Evolutionary conservation across 768 basidiomycete species (phyloP), one percentile per base, ranked within the genome.

Genomic region (Obba rivulosa): DNA sequence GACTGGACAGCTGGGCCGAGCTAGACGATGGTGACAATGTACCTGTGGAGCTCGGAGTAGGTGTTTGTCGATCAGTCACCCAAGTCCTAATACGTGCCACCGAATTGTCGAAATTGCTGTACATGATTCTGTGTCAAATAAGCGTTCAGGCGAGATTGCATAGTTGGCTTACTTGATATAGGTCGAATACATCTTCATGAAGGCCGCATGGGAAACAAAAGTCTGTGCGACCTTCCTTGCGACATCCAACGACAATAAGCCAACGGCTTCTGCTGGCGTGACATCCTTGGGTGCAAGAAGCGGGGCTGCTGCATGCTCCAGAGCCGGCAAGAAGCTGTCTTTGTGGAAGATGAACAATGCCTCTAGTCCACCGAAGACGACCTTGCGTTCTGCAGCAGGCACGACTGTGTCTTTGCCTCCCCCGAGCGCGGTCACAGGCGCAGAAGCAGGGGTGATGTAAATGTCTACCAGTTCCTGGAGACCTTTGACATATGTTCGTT

Each of bases 181-280:
- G 38, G 87, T 88, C 25, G 92, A 93, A 65, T 99, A 99, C 87
- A 98, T 97, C 71, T 76, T 90, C 90, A 99, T 92, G 73, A 97
- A 97, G 3, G 95, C 92, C 24, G 92, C 90, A 66, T 99, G 93
- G 45, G 86, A 88, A 46, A 91, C 71, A 67, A 98, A 99, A 41
- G 90, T 92, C 49, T 85, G 78, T 7, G 90, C 94, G 34, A 99
- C 85, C 13, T 80, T 76, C 50, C 78, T 86, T 0, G 90, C 91
- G 13, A 90, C 88, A 39, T 71, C 72, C 45, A 83, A 65, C 0
- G 92, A 91, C 34, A 88, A 60, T 48, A 81, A 78, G 0, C 90
- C 92, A 51, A 89, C 84, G 3, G 72, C 67, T 58, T 92, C 90
- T 16, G 73, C 69, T 37, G 77, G 74, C 34, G 70, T 64, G 13